phyloP scores from a whole-genome alignment of 306 rosid genomes.

The Canavalia gladiata region DNA sequence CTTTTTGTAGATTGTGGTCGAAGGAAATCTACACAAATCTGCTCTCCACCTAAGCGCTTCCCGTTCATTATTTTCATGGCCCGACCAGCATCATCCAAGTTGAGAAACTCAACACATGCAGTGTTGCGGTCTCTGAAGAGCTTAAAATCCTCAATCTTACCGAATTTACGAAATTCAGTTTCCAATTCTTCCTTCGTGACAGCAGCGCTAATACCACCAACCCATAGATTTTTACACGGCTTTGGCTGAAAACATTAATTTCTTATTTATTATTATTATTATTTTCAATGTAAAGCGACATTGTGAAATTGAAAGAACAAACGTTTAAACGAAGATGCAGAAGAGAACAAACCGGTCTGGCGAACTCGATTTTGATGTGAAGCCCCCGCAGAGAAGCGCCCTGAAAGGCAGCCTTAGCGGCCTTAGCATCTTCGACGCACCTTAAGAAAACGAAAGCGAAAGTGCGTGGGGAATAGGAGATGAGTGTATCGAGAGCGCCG shows the following conservation, averaged over 20 bases:
- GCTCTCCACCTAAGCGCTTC: constrained; percentile 74
- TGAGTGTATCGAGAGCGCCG: constrained; percentile 77
- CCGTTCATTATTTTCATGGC: constrained; percentile 82
- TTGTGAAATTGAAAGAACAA: neutral
- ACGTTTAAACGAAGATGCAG: neutral
- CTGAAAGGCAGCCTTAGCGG: constrained; percentile 76
- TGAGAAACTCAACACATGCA: constrained; percentile 74
- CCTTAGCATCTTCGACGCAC: constrained; percentile 76
- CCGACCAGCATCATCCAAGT: constrained; percentile 75
- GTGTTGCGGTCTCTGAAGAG: constrained; percentile 73
- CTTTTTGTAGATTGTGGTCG: constrained; percentile 71
- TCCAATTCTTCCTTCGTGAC: constrained; percentile 73
- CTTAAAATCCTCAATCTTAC: constrained; percentile 71
- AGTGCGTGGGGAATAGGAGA: constrained; percentile 72
- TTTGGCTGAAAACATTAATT: constrained; percentile 63
- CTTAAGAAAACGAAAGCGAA: constrained; percentile 64
- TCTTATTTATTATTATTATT: neutral
- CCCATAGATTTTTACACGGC: constrained; percentile 79
- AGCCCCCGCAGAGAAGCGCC: constrained; percentile 63
- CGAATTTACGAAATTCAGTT: constrained; percentile 73
- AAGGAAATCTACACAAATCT: constrained; percentile 79
- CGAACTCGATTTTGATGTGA: constrained; percentile 79
- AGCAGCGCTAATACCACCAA: constrained; percentile 74
- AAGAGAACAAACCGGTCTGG: constrained; percentile 81
- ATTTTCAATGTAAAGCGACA: neutral